Evolutionary conservation across 1,139 yeast species (phyloP).

Genomic region (Pneumocystis murina): DNA sequence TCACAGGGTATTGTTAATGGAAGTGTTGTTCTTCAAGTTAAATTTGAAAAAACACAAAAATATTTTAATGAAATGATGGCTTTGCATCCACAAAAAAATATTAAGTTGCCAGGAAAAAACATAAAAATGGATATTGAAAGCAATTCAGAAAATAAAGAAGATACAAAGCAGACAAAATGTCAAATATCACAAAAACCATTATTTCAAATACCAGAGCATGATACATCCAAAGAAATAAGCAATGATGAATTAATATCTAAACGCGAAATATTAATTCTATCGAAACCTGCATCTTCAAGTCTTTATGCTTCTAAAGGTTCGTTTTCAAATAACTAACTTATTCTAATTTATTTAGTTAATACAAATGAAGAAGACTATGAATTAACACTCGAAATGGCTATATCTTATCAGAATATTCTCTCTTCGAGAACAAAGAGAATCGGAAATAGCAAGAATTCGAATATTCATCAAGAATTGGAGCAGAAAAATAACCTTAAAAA

Average conservation of each 20-base stretch:
- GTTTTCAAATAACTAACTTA: not conserved
- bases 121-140: not conserved
- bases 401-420: conserved; percentile 8
- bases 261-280: not conserved
- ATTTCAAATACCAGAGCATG: not conserved
- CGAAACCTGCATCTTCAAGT: not conserved
- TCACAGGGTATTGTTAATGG: conserved; percentile 6
- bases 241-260: not conserved
- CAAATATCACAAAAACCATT: not conserved
- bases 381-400: conserved; percentile 8
- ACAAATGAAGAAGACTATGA: conserved; percentile 9
- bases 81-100: not conserved
- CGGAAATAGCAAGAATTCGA: not conserved
- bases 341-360: not conserved
- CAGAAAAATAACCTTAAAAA: not conserved
- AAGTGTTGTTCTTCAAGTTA: conserved; percentile 5
- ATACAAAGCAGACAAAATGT: not conserved
- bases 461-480: not conserved
- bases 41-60: conserved; percentile 4
- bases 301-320: not conserved
- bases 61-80: not conserved
- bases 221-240: not conserved
- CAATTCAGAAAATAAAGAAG: not conserved
- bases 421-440: conserved; percentile 4
- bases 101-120: not conserved